These are phyloP conservation scores for Asterophora lycoperdoides DNA, from an alignment of 768 basidiomycete species.

Conservation along the genomic window DNA sequence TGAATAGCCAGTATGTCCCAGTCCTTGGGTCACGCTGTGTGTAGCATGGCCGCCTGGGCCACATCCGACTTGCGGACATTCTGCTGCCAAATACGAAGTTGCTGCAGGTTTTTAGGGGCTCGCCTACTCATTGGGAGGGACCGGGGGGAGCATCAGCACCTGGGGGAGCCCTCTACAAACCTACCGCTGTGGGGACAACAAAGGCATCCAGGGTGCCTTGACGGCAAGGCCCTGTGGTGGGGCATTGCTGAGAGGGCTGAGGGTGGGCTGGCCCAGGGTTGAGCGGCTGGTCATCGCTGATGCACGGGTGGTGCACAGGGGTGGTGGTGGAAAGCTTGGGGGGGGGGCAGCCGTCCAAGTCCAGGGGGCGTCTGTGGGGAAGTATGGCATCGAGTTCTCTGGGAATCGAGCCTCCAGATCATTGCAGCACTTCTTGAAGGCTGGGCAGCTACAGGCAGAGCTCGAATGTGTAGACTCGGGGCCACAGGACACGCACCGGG, in stretches of 20 bases:
- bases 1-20: slow-evolving; percentile 28
- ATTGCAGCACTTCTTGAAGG: not conserved
- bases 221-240: not conserved
- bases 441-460: not conserved
- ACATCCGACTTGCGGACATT: no score
- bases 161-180: not conserved
- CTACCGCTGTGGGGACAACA: not conserved
- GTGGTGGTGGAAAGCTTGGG: not conserved
- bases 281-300: not conserved
- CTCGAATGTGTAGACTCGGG: slow-evolving; percentile 6
- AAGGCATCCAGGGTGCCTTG: not conserved
- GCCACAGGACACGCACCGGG: no score
- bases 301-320: not conserved
- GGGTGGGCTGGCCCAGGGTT: not conserved
- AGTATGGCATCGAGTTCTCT: slow-evolving; percentile 11
- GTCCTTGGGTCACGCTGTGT: slow-evolving; percentile 1
- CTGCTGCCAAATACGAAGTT: no score
- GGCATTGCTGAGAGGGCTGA: not conserved
- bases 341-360: slow-evolving; percentile 1
- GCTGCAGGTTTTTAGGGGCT: not conserved
- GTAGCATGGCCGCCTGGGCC: no score
- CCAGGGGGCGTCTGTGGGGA: slow-evolving; percentile 2
- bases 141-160: slow-evolving; percentile 1
- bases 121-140: slow-evolving; percentile 23
- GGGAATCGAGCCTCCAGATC: not conserved